Base-by-base conservation (phyloP, 345 rosid species). In the Schrenkiella parvula region DNA sequence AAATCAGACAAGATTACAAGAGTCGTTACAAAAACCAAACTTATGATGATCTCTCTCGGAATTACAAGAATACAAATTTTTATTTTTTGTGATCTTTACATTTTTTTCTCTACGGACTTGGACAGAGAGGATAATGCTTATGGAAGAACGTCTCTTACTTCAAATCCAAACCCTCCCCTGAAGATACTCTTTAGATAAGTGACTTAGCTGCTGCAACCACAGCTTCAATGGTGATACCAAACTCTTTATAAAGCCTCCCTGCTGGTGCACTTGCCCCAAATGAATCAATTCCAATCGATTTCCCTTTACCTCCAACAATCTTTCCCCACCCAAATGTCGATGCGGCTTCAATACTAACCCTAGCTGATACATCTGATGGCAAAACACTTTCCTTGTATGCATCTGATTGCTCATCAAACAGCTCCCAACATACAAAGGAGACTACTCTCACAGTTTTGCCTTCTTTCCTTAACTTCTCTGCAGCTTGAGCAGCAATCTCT, bases 201-300 rank as follows among this genome's bases (percentile, higher is more conserved):
- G 79, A 71, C 79, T 82, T 86, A 37, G 96, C 96, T 34, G 95
- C 97, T 9, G 82, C 91, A 66, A 89, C 11, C n/a, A 91, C 83
- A 34, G 91, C 93, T 73, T 89, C 93, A 0, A 80, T 66, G 1
- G 97, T 89, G 48, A 93, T 41, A 32, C 97, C 93, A 0, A 77
- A 88, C 79, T 91, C 96, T 76, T 91, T 89, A 83, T 93, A 93
- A 61, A 91, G 86, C 75, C 18, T 89, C 3, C 84, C 84, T 8
- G 96, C 96, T 1, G 97, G 95, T 52, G 97, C 98, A 78, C 98
- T 91, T n/a, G 98, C 97, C 1, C 98, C 98, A 4, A 91, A 93
- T 4, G 79, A 70, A 76, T 93, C 91, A 4, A 91, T 81, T 14
- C 97, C 97, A 6, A 93, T 87, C 1, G 93, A 86, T 71, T 88